These are phyloP conservation scores for Macadamia tetraphylla DNA, from an alignment of 164 flowering plant genomes.

Conservation along the genomic window DNA sequence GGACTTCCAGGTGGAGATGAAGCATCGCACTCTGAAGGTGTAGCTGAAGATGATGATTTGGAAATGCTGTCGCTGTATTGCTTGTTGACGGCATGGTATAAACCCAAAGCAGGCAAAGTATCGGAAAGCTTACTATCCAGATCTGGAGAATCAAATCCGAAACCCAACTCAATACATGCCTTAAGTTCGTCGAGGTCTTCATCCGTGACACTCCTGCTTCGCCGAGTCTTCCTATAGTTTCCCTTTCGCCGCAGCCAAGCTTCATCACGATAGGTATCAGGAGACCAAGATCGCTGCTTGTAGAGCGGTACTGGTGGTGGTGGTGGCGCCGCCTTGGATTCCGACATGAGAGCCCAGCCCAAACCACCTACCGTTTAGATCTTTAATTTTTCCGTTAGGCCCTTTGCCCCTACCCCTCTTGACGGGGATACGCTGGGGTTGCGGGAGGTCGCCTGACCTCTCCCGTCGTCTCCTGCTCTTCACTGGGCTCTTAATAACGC, in stretches of 20 bases:
- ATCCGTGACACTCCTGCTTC: constrained; percentile 61
- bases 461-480: neutral
- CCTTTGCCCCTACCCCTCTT: neutral
- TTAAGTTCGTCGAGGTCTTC: constrained; percentile 82
- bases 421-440: constrained; percentile 4
- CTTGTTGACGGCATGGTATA: constrained; percentile 62
- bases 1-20: constrained; percentile 32
- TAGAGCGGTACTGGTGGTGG: constrained; percentile 8
- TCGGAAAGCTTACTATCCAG: constrained; percentile 43
- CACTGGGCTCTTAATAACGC: neutral
- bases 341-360: constrained; percentile 8
- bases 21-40: constrained; percentile 22
- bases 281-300: constrained; percentile 73
- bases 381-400: neutral
- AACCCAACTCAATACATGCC: constrained; percentile 76
- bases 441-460: neutral
- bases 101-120: constrained; percentile 64
- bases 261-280: constrained; percentile 38
- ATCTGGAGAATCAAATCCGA: constrained; percentile 55
- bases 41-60: constrained; percentile 21
- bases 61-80: constrained; percentile 40
- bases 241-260: constrained; percentile 58
- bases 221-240: constrained; percentile 9
- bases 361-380: no score
- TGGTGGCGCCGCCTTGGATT: constrained; percentile 2